A percentile compares a stretch with the other conserved stretches of the same genome.
Evolutionary conservation across 2,329 filamentous ascomycete species (phyloP).

Genomic region (Cladosporium colombiae): DNA sequence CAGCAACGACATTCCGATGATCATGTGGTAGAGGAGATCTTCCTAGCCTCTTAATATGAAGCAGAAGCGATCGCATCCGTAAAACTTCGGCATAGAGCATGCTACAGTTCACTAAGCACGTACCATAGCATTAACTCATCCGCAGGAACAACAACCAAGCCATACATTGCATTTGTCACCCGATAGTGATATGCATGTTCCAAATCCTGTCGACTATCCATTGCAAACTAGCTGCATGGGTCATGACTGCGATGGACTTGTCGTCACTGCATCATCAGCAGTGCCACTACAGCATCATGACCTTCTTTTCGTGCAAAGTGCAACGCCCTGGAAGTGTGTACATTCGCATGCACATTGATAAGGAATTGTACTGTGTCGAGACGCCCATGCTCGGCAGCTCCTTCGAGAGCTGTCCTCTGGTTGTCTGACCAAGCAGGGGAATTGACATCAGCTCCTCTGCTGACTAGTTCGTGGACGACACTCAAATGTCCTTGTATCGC

Average conservation of each 20-base stretch:
- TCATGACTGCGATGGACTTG: not conserved
- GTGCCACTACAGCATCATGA: not conserved
- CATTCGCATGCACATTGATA: not conserved
- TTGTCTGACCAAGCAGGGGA: not conserved
- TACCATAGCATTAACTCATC: no score
- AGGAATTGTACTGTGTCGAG: slow-evolving; percentile 9
- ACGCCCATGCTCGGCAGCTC: not conserved
- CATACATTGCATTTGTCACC: no score
- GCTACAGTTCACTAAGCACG: not conserved
- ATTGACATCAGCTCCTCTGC: slow-evolving; percentile 12
- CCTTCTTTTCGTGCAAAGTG: not conserved
- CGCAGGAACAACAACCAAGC: no score
- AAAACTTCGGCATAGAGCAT: not conserved
- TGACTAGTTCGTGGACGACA: slow-evolving; percentile 5
- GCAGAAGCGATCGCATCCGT: not conserved
- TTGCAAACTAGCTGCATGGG: no score
- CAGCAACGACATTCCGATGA: not conserved
- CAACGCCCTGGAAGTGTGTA: not conserved
- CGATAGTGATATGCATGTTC: no score
- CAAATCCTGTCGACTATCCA: no score
- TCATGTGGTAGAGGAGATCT: not conserved
- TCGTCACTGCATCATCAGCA: not conserved
- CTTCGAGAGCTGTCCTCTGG: not conserved
- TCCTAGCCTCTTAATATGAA: not conserved
- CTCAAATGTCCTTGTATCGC: not conserved